Percentiles rank a stretch among this genome's conserved stretches.
Evolutionary conservation across 1,139 yeast genomes (phyloP).

Genomic region (Debaryomyces fabryi): DNA sequence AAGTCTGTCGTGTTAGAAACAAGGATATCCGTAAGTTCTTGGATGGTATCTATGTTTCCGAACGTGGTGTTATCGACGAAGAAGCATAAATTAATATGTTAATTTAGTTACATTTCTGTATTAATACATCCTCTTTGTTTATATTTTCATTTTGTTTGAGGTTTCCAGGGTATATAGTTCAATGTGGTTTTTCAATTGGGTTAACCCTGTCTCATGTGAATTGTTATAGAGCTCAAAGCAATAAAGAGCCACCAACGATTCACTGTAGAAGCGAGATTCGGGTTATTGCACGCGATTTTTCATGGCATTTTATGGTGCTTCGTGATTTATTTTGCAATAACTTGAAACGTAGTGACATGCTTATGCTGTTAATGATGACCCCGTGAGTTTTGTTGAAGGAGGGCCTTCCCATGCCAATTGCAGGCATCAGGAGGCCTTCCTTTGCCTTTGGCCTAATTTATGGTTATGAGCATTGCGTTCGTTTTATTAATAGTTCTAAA

Average conservation of each 20-base stretch:
- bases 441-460: not conserved
- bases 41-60: conserved; percentile 99
- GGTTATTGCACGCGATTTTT: conserved; percentile 11
- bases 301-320: conserved; percentile 11
- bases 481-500: not conserved
- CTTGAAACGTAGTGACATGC: not conserved
- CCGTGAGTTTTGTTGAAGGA: not conserved
- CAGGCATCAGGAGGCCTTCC: not conserved
- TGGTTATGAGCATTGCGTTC: conserved; percentile 4
- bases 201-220: conserved; percentile 45
- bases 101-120: conserved; percentile 19
- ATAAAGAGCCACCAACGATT: conserved; percentile 68
- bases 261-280: conserved; percentile 26
- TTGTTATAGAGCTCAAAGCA: conserved; percentile 56
- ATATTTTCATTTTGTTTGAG: conserved; percentile 19
- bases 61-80: conserved; percentile 83
- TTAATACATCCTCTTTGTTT: conserved; percentile 26
- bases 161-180: conserved; percentile 35
- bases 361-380: not conserved
- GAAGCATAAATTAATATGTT: conserved; percentile 47
- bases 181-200: conserved; percentile 34
- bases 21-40: conserved; percentile 99
- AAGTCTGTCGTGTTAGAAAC: conserved; percentile 98
- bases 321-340: conserved; percentile 10
- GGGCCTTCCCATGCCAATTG: not conserved